phyloP scores from a whole-genome alignment of 2,329 filamentous ascomycete genomes.

The Fusarium algeriense region DNA sequence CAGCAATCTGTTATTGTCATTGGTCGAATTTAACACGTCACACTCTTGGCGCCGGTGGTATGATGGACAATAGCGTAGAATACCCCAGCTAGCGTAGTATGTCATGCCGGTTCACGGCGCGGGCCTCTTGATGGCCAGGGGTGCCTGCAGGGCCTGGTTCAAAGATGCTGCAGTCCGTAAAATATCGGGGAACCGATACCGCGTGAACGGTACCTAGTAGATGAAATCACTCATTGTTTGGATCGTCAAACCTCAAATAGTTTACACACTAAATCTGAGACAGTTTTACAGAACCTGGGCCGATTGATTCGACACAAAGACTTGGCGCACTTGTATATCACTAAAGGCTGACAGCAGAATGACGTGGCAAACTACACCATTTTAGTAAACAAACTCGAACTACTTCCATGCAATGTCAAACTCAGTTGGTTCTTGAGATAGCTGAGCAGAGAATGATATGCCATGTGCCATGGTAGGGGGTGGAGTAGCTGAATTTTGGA shows the following conservation, averaged over 20 bases:
- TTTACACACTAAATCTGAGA: background rate
- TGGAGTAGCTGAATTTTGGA: slow-evolving; percentile 9
- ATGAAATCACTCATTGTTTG: background rate
- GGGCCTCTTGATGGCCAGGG: background rate
- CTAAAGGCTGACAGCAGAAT: background rate
- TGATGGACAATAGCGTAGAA: background rate
- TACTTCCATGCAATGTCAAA: background rate
- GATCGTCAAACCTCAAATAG: background rate
- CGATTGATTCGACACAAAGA: background rate
- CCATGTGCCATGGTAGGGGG: background rate
- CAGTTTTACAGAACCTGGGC: background rate
- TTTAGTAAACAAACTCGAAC: background rate
- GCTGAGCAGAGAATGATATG: background rate
- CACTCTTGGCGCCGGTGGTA: background rate
- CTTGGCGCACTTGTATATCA: background rate
- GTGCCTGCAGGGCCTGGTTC: background rate
- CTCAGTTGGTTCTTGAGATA: background rate
- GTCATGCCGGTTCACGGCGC: slow-evolving; percentile 3
- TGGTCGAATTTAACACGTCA: background rate
- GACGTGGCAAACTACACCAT: slow-evolving; percentile 1
- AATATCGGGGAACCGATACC: background rate
- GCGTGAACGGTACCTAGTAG: background rate
- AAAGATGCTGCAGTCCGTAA: background rate
- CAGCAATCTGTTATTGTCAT: background rate
- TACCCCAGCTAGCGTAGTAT: background rate